Base-by-base conservation (phyloP, 306 rosid genomes). In the Rosa rugosa region DNA sequence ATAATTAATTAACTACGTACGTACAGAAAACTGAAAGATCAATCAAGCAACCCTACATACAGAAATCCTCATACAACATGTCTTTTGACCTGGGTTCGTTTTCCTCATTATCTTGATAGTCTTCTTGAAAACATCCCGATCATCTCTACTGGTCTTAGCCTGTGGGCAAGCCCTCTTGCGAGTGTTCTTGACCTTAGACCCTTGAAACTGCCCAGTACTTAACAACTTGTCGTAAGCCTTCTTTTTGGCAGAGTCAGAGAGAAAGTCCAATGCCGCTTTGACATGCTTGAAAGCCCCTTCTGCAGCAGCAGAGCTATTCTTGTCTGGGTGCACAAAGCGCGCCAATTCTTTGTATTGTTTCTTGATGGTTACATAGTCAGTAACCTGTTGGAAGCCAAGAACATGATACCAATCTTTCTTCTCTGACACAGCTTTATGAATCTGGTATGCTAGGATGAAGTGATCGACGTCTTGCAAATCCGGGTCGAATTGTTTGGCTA, bases 281-380 rank as follows among this genome's bases (percentile, higher is more conserved):
- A 23, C 46, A 50, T 16, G 25, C 59, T 49, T 17, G 31, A 49
- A 49, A 9, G 47, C 63, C 56, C 76, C 46, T 5, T 72, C 46
- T 0, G 47, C 46, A 0, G 75, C 46, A 4, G 0, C 38, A 9
- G 46, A 72, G 4, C 18, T 6, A 1, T 71, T 71, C 75, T 72
- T 72, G 76, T 72, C 76, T 3, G 44, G 63, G 63, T 72, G 63
- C 46, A 72, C 54, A 5, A 22, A 56, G 17, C 54, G 18, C 16
- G 63, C 75, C 75, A 72, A 5, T 5, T 22, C 40, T 56, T 72
- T 72, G 25, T 49, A 50, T 27, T 71, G 75, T 50, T 72, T 50
- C 46, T 34, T 50, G 76, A 72, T 10, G 31, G 31, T 50, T 72
- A 4, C 31, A 0, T 3, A 50, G 18, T 50, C 46, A 59, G 31